These are phyloP conservation scores for Tolypocladium capitatum DNA, from an alignment of 2,329 filamentous ascomycete species.

Conservation along the genomic window DNA sequence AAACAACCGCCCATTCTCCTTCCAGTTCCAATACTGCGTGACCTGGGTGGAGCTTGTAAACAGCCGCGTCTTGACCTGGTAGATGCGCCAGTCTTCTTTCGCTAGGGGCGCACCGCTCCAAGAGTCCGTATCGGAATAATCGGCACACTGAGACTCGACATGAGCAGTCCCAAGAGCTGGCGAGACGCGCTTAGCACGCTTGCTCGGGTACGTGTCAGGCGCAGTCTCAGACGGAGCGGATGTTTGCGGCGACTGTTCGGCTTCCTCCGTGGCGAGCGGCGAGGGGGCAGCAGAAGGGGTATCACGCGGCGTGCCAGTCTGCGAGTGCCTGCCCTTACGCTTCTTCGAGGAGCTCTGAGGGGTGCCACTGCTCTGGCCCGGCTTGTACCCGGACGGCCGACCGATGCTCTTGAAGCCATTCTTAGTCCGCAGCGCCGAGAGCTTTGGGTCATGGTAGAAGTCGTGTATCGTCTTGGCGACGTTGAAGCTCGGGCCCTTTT, in stretches of 20 bases:
- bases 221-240: neutral
- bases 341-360: slow-evolving; percentile 15
- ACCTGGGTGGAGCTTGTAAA: slow-evolving; percentile 32
- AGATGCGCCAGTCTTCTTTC: slow-evolving; percentile 35
- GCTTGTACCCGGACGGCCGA: slow-evolving; percentile 35
- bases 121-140: slow-evolving; percentile 40
- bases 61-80: slow-evolving; percentile 35
- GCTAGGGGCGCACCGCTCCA: slow-evolving; percentile 30
- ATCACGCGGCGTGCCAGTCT: slow-evolving; percentile 14
- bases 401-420: slow-evolving; percentile 46
- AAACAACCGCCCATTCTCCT: slow-evolving; percentile 25
- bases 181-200: slow-evolving; percentile 12
- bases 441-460: slow-evolving; percentile 42
- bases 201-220: slow-evolving; percentile 9
- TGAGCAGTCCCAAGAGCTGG: slow-evolving; percentile 8
- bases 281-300: slow-evolving; percentile 14
- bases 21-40: slow-evolving; percentile 45
- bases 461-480: slow-evolving; percentile 36
- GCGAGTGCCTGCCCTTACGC: slow-evolving; percentile 19
- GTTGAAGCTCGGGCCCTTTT: slow-evolving; percentile 34
- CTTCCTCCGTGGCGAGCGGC: slow-evolving; percentile 10
- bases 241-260: slow-evolving; percentile 1
- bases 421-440: slow-evolving; percentile 33
- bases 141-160: slow-evolving; percentile 28
- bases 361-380: slow-evolving; percentile 11